Base-by-base conservation (phyloP, 768 basidiomycete species). In the Trametes sanguinea region DNA sequence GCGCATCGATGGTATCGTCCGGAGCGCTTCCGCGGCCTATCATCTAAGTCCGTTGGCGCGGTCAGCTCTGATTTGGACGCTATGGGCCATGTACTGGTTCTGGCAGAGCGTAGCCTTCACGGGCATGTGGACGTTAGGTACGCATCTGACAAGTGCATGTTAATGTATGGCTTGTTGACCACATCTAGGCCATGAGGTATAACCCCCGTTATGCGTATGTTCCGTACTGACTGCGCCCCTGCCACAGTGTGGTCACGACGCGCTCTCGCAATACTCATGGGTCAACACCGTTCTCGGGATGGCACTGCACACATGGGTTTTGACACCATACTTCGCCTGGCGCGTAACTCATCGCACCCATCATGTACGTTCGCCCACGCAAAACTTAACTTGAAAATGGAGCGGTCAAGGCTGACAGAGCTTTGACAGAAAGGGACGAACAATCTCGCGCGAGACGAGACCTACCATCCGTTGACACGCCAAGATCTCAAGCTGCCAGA, bases 221-320 rank as follows among this genome's bases (percentile, higher is more conserved):
- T 27, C 4, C 10, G 16, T 29, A 22, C 33, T 37, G 14, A 32
- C 9, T 51, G 30, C 14, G 16, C 17, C 51, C n/a, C 50, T 14
- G 13, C 30, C 2, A 5, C 44, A 85, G 82, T 80, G 80, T 16
- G 83, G 82, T 2, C 83, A 84, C 60, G 77, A 78, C 50, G 78
- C 81, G 6, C 73, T 83, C 17, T 83, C 81, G 6, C 71, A 78
- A 2, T 70, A 73, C 55, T 60, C 68, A 4, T 66, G 67, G 57
- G 67, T 79, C n/a, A 82, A 81, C 67, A 62, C 72, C 30, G 60
- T 73, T 7, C 57, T 80, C 22, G 82, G 81, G 6, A 67, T 83
- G 51, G 54, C 69, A 6, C 73, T 81, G 13, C 81, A 82, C 66
- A 77, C 78, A 1, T 79, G 77, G 44, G 51, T 71, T 29, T 45